A percentile compares a stretch with the other conserved stretches of the same genome.
phyloP scores from a whole-genome alignment of 1,284 basidiomycete genomes.

The Melampsora larici-populina region DNA sequence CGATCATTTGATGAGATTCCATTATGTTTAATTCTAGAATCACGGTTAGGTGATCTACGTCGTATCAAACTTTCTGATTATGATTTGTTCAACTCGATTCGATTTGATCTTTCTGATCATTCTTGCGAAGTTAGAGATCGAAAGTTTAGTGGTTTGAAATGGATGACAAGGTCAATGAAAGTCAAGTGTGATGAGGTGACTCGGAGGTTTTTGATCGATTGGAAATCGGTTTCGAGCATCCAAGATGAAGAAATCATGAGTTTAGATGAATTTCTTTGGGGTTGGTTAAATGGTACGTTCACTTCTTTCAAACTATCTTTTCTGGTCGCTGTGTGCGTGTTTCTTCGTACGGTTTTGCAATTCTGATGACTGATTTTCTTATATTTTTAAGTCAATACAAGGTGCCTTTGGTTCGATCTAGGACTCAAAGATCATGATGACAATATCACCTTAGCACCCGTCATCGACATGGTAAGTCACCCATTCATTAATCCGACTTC shows the following conservation, averaged over 20 bases:
- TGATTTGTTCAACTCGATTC: not conserved
- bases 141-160: not conserved
- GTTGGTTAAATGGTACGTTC: constrained; percentile 20
- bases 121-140: not conserved
- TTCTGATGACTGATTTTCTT: not conserved
- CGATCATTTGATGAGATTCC: not conserved
- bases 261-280: constrained; percentile 14
- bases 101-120: not conserved
- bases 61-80: not conserved
- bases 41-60: not conserved
- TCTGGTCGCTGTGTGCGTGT: not conserved
- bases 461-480: constrained; percentile 48
- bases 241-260: not conserved
- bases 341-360: too few species aligned
- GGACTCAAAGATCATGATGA: constrained; percentile 44
- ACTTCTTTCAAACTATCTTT: not conserved
- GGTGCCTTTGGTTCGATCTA: constrained; percentile 49
- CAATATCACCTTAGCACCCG: constrained; percentile 48
- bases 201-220: constrained; percentile 19
- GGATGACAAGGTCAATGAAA: constrained; percentile 13
- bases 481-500: too few species aligned
- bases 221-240: not conserved
- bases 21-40: not conserved
- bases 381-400: constrained; percentile 47
- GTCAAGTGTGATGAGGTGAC: constrained; percentile 7